Conservation (phyloP, 1,284 basidiomycete genomes). For the Mycocalia duriaeana region DNA sequence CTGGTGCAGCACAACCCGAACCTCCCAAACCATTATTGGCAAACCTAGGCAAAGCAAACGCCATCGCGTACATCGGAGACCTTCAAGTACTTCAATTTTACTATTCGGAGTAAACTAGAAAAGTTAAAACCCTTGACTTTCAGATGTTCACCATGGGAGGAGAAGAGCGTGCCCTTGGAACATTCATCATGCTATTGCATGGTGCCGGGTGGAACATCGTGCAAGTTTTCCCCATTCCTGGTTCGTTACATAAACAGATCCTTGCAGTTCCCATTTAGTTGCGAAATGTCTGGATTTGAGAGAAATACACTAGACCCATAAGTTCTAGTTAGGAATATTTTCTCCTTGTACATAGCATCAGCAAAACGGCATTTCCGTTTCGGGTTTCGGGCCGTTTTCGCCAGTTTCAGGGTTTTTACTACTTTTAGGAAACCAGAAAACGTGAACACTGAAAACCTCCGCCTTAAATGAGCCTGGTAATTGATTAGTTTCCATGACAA, state of each 20-base stretch:
- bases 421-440: no score
- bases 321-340: no score
- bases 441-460: no score
- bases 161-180: background rate
- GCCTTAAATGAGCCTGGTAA: no score
- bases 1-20: slow-evolving; percentile 7
- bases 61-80: slow-evolving; percentile 17
- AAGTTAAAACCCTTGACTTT: background rate
- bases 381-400: no score
- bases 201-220: slow-evolving; percentile 1
- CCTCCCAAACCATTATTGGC: slow-evolving; percentile 17
- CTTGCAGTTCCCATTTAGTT: slow-evolving; percentile 1
- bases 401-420: no score
- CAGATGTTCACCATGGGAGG: background rate
- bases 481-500: no score
- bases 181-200: background rate
- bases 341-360: no score
- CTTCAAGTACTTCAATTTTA: slow-evolving; percentile 12
- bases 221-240: background rate
- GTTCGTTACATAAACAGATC: background rate
- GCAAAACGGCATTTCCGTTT: no score
- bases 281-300: background rate
- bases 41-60: slow-evolving; percentile 18
- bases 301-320: no score
- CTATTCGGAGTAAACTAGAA: background rate